Percentiles rank a stretch among this genome's conserved stretches.
These are phyloP conservation scores for Eucalyptus pauciflora DNA, from an alignment of 345 rosid genomes.

Conservation along the genomic window DNA sequence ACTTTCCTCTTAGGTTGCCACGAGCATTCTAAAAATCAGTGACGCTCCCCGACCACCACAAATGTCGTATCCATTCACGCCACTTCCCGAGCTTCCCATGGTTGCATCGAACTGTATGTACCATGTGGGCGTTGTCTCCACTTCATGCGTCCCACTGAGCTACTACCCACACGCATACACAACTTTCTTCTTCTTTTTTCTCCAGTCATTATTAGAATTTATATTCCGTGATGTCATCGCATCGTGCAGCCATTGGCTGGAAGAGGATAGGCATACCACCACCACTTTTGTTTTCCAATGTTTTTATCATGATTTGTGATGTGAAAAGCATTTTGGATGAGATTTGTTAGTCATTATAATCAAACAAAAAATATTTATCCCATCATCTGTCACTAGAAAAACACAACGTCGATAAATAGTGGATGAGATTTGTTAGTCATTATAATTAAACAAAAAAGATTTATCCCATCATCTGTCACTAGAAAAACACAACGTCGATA, in stretches of 20 bases:
- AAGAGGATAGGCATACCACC: conserved; percentile 36
- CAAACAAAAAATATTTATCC: background rate
- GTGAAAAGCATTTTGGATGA: background rate
- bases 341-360: background rate
- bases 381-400: background rate
- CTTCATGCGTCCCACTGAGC: conserved; percentile 28
- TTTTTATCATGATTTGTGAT: background rate
- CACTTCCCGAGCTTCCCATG: background rate
- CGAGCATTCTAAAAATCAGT: background rate
- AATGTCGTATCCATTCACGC: background rate
- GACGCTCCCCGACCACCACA: background rate
- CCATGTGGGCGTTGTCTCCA: conserved; percentile 36
- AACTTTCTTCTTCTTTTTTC: background rate
- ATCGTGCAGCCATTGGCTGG: conserved; percentile 18
- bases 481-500: background rate
- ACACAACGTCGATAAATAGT: background rate
- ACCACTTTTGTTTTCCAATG: background rate
- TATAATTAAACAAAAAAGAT: background rate
- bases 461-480: background rate
- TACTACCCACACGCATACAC: background rate
- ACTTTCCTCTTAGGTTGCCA: background rate
- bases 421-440: background rate
- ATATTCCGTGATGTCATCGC: conserved; percentile 3
- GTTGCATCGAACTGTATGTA: background rate
- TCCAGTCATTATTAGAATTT: background rate